Evolutionary conservation across 2,329 filamentous ascomycete species (phyloP).

Genomic region (Trichoderma pleuroti): DNA sequence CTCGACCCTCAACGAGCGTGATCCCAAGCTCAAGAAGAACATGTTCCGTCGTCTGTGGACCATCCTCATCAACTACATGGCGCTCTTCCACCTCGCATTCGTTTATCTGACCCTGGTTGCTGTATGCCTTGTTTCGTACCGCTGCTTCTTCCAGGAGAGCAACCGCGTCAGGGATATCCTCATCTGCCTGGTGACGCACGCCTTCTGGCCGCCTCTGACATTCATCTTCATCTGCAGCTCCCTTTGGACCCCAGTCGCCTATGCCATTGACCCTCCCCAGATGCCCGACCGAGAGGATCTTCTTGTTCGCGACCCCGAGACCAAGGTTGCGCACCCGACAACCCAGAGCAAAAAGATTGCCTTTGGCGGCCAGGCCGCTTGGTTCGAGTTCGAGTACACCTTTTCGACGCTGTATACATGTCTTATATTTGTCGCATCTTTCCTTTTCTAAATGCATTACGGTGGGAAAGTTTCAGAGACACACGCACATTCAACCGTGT

Average conservation of each 20-base stretch:
- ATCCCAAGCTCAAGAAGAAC: slow-evolving; percentile 47
- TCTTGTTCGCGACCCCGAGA: slow-evolving; percentile 52
- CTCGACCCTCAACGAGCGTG: slow-evolving; percentile 56
- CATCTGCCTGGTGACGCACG: slow-evolving; percentile 54
- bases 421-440: slow-evolving; percentile 46
- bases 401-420: slow-evolving; percentile 48
- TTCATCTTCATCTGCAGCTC: slow-evolving; percentile 54
- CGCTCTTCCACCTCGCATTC: slow-evolving; percentile 52
- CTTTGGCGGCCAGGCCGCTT: slow-evolving; percentile 51
- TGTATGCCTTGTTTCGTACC: slow-evolving; percentile 49
- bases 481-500: slow-evolving; percentile 9
- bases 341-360: slow-evolving; percentile 52
- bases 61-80: slow-evolving; percentile 55
- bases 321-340: slow-evolving; percentile 51
- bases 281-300: slow-evolving; percentile 57
- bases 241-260: slow-evolving; percentile 57
- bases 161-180: slow-evolving; percentile 39
- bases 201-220: slow-evolving; percentile 59
- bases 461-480: background rate
- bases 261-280: slow-evolving; percentile 57
- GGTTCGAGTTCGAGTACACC: slow-evolving; percentile 55
- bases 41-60: slow-evolving; percentile 52
- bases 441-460: slow-evolving; percentile 28
- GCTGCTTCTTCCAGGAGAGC: slow-evolving; percentile 42
- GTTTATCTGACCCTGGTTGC: slow-evolving; percentile 51